Percentiles rank a stretch among this genome's conserved stretches.
Evolutionary conservation across 768 basidiomycete species (phyloP).

Genomic region (Mycena epipterygia): DNA sequence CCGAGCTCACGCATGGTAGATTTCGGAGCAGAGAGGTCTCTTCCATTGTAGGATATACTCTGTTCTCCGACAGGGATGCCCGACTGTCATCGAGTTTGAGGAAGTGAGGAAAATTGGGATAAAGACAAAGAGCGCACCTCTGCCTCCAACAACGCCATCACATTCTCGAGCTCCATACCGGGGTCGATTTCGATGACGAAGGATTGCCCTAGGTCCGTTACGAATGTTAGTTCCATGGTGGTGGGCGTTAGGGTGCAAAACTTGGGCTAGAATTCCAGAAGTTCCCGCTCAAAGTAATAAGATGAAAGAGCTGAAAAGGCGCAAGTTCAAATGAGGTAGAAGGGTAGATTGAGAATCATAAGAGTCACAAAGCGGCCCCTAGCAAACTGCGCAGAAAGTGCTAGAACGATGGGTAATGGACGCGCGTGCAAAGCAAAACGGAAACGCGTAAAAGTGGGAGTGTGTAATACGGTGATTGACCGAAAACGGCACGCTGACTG

Average conservation of each 20-base stretch:
- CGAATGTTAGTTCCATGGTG: constrained; percentile 80
- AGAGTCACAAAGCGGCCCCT: constrained; percentile 17
- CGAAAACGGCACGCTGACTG: neutral
- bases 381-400: constrained; percentile 25
- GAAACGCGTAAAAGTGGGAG: neutral
- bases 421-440: constrained; percentile 24
- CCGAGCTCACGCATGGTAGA: constrained; percentile 78
- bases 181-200: constrained; percentile 89
- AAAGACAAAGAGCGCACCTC: constrained; percentile 72
- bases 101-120: neutral
- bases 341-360: constrained; percentile 7
- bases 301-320: neutral
- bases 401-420: constrained; percentile 31
- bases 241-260: constrained; percentile 25
- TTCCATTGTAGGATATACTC: constrained; percentile 74
- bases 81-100: constrained; percentile 61
- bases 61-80: constrained; percentile 82
- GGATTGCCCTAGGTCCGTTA: constrained; percentile 74
- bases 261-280: neutral
- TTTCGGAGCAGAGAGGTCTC: constrained; percentile 75
- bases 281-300: neutral
- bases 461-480: neutral
- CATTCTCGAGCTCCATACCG: constrained; percentile 91
- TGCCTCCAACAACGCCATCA: constrained; percentile 94
- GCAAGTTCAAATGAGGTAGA: neutral